phyloP scores from a whole-genome alignment of 805 yeast species.

The Sugiyamaella floridensis region DNA sequence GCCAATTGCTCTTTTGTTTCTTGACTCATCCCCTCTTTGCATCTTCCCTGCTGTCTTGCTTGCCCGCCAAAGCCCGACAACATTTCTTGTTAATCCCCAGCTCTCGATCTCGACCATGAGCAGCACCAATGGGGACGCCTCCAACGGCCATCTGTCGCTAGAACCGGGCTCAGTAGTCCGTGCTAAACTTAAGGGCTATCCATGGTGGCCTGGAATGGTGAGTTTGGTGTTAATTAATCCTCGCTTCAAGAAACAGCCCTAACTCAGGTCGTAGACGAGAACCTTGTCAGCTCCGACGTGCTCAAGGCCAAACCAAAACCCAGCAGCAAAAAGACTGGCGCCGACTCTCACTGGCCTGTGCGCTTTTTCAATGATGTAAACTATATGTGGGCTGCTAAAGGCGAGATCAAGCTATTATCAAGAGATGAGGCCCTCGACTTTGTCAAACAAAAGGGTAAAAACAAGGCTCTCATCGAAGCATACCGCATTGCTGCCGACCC shows the following conservation, averaged over 20 bases:
- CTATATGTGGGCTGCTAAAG: constrained; percentile 49
- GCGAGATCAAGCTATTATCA: constrained; percentile 45
- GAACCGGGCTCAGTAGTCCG: constrained; percentile 51
- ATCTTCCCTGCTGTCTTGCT: background rate
- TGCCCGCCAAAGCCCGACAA: too few relatives aligned
- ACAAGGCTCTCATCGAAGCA: constrained; percentile 42
- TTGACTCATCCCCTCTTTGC: background rate
- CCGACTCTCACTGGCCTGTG: constrained; percentile 39
- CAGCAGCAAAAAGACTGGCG: constrained; percentile 21
- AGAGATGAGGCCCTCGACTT: constrained; percentile 38
- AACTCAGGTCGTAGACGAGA: constrained; percentile 19
- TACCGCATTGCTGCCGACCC: constrained; percentile 50
- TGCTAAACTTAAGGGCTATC: constrained; percentile 79
- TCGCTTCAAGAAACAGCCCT: background rate
- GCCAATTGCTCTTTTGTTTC: too few relatives aligned
- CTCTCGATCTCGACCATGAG: background rate
- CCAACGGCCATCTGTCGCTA: background rate
- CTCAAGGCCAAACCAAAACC: constrained; percentile 30
- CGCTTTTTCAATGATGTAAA: constrained; percentile 64
- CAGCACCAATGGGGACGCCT: background rate
- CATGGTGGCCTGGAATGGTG: constrained; percentile 85
- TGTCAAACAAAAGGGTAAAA: constrained; percentile 34
- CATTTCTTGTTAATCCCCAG: background rate
- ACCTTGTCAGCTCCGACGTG: constrained; percentile 18
- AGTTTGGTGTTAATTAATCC: background rate